Evolutionary conservation across 495 filamentous ascomycete species (phyloP).

Genomic region (Aspergillus haitiensis): DNA sequence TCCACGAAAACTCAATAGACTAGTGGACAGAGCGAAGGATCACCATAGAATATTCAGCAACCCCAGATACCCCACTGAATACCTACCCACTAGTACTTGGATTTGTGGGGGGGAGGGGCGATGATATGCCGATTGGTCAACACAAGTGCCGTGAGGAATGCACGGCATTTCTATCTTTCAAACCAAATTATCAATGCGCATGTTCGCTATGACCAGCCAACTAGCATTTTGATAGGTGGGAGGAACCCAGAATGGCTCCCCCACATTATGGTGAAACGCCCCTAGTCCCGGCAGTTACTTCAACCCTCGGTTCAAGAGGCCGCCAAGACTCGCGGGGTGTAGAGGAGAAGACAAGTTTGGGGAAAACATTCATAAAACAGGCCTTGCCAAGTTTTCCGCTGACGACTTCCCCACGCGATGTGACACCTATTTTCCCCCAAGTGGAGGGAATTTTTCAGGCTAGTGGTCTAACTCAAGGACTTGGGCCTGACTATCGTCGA

Average conservation of each 20-base stretch:
- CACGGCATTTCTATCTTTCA: not conserved
- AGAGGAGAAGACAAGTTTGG: not conserved
- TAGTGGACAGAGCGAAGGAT: too few relatives aligned
- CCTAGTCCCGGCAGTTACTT: not conserved
- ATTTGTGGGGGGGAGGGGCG: too few relatives aligned
- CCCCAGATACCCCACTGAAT: too few relatives aligned
- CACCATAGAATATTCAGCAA: too few relatives aligned
- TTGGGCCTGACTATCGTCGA: not conserved
- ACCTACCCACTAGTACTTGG: too few relatives aligned
- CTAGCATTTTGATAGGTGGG: not conserved
- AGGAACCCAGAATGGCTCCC: not conserved
- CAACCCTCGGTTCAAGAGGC: constrained; percentile 9
- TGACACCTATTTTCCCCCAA: not conserved
- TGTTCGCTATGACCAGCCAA: too few relatives aligned
- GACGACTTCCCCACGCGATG: not conserved
- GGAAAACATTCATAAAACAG: not conserved
- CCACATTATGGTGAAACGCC: not conserved
- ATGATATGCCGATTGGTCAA: not conserved
- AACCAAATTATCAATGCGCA: not conserved
- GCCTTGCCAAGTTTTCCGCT: constrained; percentile 12
- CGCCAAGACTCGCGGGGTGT: not conserved
- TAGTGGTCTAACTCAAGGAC: not conserved
- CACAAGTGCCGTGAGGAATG: not conserved
- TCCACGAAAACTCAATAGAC: too few relatives aligned
- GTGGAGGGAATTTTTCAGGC: not conserved